A percentile compares a stretch with the other conserved stretches of the same genome.
Evolutionary conservation across 1,139 yeast species (phyloP).

Genomic region (Kodamaea arcana): DNA sequence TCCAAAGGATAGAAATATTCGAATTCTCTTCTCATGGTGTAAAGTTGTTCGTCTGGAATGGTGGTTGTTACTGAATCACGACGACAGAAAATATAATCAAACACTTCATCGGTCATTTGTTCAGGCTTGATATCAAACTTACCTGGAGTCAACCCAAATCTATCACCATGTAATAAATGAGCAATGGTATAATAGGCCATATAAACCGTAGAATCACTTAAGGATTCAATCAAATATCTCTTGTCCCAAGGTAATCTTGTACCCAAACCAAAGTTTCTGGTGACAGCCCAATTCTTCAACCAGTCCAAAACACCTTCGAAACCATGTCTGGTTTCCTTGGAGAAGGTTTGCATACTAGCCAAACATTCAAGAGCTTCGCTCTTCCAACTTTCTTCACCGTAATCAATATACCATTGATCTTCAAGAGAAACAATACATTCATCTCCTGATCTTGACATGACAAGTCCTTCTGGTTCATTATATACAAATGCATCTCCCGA

Average conservation of each 20-base stretch:
- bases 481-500: slow-evolving; percentile 81
- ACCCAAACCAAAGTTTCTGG: slow-evolving; percentile 96
- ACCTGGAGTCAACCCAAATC: slow-evolving; percentile 76
- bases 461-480: slow-evolving; percentile 89
- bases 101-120: slow-evolving; percentile 89
- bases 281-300: slow-evolving; percentile 98
- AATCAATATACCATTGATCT: slow-evolving; percentile 98
- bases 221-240: slow-evolving; percentile 86
- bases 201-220: slow-evolving; percentile 94
- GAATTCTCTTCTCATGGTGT: slow-evolving; percentile 83
- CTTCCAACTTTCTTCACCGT: slow-evolving; percentile 95
- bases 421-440: slow-evolving; percentile 94
- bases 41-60: slow-evolving; percentile 65
- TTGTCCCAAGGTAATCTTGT: slow-evolving; percentile 97
- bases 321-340: slow-evolving; percentile 83
- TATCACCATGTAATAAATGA: slow-evolving; percentile 82
- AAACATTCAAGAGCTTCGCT: slow-evolving; percentile 80
- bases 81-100: slow-evolving; percentile 83
- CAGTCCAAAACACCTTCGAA: slow-evolving; percentile 94
- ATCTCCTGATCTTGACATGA: slow-evolving; percentile 94
- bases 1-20: slow-evolving; percentile 95
- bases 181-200: slow-evolving; percentile 93
- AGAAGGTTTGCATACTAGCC: slow-evolving; percentile 70
- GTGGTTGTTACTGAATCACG: slow-evolving; percentile 55
- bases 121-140: slow-evolving; percentile 66